Percentiles rank a stretch among this genome's conserved stretches.
Conservation (phyloP, 2,329 filamentous ascomycete species). For the Trichoderma asperellum region DNA sequence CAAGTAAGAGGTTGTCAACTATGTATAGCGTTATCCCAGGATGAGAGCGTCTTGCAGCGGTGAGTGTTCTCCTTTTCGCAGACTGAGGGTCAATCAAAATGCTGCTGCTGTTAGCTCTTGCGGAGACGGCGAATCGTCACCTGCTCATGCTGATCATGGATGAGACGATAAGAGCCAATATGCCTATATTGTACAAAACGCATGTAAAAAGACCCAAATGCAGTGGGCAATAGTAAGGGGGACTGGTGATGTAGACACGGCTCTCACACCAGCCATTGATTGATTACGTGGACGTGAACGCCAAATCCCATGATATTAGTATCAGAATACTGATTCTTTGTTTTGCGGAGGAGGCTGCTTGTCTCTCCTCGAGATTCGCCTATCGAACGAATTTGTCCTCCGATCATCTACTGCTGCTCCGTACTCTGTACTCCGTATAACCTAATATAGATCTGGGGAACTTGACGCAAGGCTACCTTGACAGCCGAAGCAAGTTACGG, state of each 20-base stretch:
- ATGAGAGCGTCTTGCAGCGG: conserved; percentile 1
- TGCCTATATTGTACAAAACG: not conserved
- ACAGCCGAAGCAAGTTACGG: conserved; percentile 24
- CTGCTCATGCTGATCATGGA: conserved; percentile 21
- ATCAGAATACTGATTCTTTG: not conserved
- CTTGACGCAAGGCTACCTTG: conserved; percentile 14
- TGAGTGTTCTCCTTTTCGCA: conserved; percentile 19
- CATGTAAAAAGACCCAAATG: not conserved
- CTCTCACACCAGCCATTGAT: not conserved
- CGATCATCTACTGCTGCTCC: not conserved
- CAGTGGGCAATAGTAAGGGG: not conserved
- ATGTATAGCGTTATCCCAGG: not conserved
- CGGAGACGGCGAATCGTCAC: conserved; percentile 13
- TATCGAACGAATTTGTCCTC: conserved; percentile 10
- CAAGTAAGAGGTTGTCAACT: not conserved
- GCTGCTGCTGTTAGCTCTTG: not conserved
- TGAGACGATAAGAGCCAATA: conserved; percentile 7
- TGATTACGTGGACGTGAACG: not conserved
- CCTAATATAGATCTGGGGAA: conserved; percentile 25
- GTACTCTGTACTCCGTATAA: conserved; percentile 10
- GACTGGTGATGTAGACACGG: not conserved
- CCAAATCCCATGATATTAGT: not conserved
- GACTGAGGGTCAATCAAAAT: conserved; percentile 3
- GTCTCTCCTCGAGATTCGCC: conserved; percentile 18
- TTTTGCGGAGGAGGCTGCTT: not conserved